Base-by-base conservation (phyloP, 495 filamentous ascomycete species). In the Tuber calosporum region DNA sequence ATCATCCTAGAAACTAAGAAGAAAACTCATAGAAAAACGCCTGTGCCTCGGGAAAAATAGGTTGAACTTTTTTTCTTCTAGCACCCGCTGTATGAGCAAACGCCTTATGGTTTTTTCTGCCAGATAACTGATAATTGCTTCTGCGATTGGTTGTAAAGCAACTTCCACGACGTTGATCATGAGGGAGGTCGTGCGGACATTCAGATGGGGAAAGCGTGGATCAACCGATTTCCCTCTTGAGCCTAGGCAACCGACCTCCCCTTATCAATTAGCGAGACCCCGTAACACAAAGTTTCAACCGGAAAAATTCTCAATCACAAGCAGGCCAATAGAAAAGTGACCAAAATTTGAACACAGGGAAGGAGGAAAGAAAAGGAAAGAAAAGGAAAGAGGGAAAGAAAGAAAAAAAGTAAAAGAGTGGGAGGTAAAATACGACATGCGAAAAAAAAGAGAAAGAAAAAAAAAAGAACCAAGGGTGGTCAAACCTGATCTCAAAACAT, bases 401-500 rank as follows among this genome's bases (percentile, higher is more conserved):
- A 13, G n/a, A 2, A 19, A 19, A 53, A 53, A 53, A n/a, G 22
- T 13, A 2, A 53, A 53, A 26, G 8, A 53, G 1, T 26, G n/a
- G n/a, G 20, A 58, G 48, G 48, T 26, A 58, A 30, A 58, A 58
- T 58, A 26, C 48, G 48, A 58, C 53, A 69, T 48, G 19, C 62
- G 37, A 30, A 67, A 43, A 53, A 73, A 69, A 66, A 19, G n/a
- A 70, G 66, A 71, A 72, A 30, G 68, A 73, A 66, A 69, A 66
- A 77, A 66, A 69, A 69, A 67, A 74, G 48, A 58, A 34, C 53
- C 53, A 62, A 62, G 26, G 26, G 2, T 30, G n/a, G 75, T 34
- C 70, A 69, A 78, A 66, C 67, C 76, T 77, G 74, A 78, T 69
- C 74, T 77, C 75, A 78, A 78, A 67, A 34, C 66, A 76, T 53